Evolutionary conservation across 495 filamentous ascomycete species (phyloP).

Genomic region (Chlorociboria aeruginascens): DNA sequence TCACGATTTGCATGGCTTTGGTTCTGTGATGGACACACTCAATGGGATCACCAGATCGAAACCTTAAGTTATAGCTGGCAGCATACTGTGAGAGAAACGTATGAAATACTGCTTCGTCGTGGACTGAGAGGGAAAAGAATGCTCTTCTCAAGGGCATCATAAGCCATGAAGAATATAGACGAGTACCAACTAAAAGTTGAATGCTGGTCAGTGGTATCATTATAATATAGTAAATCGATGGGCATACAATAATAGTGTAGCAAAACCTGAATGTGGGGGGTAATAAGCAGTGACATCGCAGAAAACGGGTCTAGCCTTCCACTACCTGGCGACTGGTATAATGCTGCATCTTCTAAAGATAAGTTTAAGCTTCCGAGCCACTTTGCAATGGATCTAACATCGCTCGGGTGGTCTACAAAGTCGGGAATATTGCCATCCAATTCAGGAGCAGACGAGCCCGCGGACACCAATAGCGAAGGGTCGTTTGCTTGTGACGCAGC

Average conservation of each 20-base stretch:
- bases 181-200: background rate
- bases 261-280: conserved; percentile 5
- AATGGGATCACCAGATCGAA: background rate
- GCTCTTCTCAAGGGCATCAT: conserved; percentile 10
- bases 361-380: too few species aligned
- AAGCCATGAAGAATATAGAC: conserved; percentile 8
- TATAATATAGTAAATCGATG: background rate
- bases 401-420: too few species aligned
- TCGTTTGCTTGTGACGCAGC: too few species aligned
- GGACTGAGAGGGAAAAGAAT: conserved; percentile 2
- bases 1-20: background rate
- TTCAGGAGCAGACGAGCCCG: too few species aligned
- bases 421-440: too few species aligned
- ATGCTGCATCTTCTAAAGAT: background rate
- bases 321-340: background rate
- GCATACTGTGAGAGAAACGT: conserved; percentile 4
- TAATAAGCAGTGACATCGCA: conserved; percentile 3
- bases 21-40: conserved; percentile 1
- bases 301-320: conserved; percentile 2
- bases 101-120: conserved; percentile 9
- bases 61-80: conserved; percentile 1
- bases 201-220: background rate
- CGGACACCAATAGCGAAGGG: too few species aligned
- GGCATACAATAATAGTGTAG: conserved; percentile 9
- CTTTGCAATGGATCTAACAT: too few species aligned